These are phyloP conservation scores for Blastocystis hominis DNA, from an alignment of 352 stramenopile genomes.

Conservation along the genomic window DNA sequence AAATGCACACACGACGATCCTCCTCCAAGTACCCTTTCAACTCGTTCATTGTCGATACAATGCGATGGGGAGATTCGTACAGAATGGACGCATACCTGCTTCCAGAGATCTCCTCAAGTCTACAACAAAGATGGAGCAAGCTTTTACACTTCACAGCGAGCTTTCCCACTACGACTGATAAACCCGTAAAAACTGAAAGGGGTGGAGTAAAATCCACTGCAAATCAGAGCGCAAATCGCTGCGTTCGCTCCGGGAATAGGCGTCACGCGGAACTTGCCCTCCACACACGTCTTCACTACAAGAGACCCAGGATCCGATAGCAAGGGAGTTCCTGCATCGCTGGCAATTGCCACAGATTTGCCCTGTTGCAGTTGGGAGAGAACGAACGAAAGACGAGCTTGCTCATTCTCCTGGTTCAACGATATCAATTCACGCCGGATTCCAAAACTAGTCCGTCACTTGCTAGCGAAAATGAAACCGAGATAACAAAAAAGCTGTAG, in stretches of 20 bases:
- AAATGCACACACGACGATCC: slow-evolving; percentile 8
- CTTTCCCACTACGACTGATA: slow-evolving; percentile 1
- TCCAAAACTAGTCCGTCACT: not conserved
- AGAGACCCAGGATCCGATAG: not conserved
- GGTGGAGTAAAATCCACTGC: slow-evolving; percentile 32
- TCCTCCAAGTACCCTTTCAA: not conserved
- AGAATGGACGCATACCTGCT: not conserved
- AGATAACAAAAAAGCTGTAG: not conserved
- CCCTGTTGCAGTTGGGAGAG: not conserved
- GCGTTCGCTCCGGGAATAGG: slow-evolving; percentile 6
- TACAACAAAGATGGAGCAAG: not conserved
- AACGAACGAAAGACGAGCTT: not conserved
- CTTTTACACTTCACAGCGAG: not conserved
- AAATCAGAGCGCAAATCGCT: not conserved
- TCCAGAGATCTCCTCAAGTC: not conserved
- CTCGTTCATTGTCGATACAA: not conserved
- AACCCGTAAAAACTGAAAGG: slow-evolving; percentile 11
- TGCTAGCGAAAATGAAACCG: not conserved
- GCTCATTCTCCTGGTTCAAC: slow-evolving; percentile 32
- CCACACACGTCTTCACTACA: not conserved
- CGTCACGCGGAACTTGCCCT: not conserved
- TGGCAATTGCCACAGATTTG: slow-evolving; percentile 9
- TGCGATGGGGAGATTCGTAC: slow-evolving; percentile 9
- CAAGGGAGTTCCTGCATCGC: slow-evolving; percentile 1
- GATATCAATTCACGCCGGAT: not conserved